These are phyloP conservation scores for Suhomyces xylopsoci DNA, from an alignment of 805 yeast genomes.

Conservation along the genomic window DNA sequence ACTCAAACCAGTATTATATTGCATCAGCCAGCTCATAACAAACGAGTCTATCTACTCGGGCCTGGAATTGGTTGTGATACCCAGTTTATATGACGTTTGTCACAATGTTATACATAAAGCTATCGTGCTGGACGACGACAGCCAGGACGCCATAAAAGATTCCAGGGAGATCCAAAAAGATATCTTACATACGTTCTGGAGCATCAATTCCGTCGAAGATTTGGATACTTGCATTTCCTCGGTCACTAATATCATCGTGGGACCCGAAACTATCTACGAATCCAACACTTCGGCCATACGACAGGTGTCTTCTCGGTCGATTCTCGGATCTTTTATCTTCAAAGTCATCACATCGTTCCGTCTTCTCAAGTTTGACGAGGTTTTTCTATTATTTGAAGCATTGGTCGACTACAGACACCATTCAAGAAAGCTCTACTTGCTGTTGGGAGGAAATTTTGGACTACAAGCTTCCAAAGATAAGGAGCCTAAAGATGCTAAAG, in stretches of 20 bases:
- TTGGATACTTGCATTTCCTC: slow-evolving; percentile 35
- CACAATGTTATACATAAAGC: background rate
- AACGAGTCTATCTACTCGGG: slow-evolving; percentile 27
- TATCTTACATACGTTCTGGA: slow-evolving; percentile 34
- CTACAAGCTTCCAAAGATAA: background rate
- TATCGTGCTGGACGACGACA: background rate
- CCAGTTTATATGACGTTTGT: slow-evolving; percentile 30
- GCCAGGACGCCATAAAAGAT: background rate
- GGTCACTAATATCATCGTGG: slow-evolving; percentile 10
- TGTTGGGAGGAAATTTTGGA: slow-evolving; percentile 8
- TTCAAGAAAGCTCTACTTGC: slow-evolving; percentile 19
- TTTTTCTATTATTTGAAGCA: slow-evolving; percentile 32
- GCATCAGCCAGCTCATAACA: slow-evolving; percentile 43
- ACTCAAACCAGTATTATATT: slow-evolving; percentile 37
- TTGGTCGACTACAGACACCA: slow-evolving; percentile 34
- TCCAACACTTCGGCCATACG: background rate
- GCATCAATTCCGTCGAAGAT: slow-evolving; percentile 45
- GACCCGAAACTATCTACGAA: slow-evolving; percentile 8
- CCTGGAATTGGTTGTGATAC: slow-evolving; percentile 24
- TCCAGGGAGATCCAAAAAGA: slow-evolving; percentile 26
- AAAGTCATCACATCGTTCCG: slow-evolving; percentile 39
- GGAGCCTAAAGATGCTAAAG: background rate
- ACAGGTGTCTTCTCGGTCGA: slow-evolving; percentile 20
- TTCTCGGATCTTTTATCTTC: slow-evolving; percentile 44
- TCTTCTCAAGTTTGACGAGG: slow-evolving; percentile 47